A percentile compares a stretch with the other conserved stretches of the same genome.
phyloP scores from a whole-genome alignment of 2,329 filamentous ascomycete genomes.

The Cephalotrichum gorgonifer region DNA sequence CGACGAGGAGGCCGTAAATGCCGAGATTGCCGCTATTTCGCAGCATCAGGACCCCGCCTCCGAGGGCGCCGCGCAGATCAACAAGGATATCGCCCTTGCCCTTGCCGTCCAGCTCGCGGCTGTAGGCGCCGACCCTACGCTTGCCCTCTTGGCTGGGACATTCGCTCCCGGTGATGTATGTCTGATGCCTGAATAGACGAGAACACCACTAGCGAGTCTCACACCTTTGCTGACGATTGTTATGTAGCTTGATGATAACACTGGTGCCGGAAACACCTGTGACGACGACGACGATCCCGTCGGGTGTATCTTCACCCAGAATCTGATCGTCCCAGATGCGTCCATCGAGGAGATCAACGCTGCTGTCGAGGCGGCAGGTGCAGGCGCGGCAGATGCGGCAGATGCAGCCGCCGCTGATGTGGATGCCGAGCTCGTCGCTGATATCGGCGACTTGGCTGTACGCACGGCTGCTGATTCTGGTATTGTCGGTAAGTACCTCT shows the following conservation, averaged over 20 bases:
- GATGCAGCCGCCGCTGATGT: slow-evolving; percentile 4
- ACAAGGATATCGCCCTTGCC: slow-evolving; percentile 29
- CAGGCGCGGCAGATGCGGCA: slow-evolving; percentile 2
- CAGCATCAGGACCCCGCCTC: slow-evolving; percentile 35
- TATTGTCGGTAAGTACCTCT: slow-evolving; percentile 1
- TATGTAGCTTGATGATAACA: slow-evolving; percentile 18
- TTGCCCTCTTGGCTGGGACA: slow-evolving; percentile 30
- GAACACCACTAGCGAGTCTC: too few species aligned
- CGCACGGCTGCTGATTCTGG: not conserved
- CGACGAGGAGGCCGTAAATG: slow-evolving; percentile 28
- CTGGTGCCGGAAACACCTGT: slow-evolving; percentile 41
- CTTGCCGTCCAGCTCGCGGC: slow-evolving; percentile 30
- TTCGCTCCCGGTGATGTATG: slow-evolving; percentile 27
- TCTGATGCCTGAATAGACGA: too few species aligned
- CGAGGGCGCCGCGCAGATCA: slow-evolving; percentile 25
- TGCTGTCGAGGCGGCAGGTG: slow-evolving; percentile 23
- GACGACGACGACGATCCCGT: slow-evolving; percentile 34
- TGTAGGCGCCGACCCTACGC: slow-evolving; percentile 28
- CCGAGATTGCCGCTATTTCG: slow-evolving; percentile 31
- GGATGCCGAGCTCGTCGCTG: not conserved
- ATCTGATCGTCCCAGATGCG: slow-evolving; percentile 43
- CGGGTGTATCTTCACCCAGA: slow-evolving; percentile 46
- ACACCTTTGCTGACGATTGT: not conserved
- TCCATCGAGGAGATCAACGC: slow-evolving; percentile 40
- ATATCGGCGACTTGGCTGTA: not conserved